Evolutionary conservation across 2,329 filamentous ascomycete species (phyloP), one percentile per base, ranked within the genome.

Genomic region (Clarireedia monteithiana): DNA sequence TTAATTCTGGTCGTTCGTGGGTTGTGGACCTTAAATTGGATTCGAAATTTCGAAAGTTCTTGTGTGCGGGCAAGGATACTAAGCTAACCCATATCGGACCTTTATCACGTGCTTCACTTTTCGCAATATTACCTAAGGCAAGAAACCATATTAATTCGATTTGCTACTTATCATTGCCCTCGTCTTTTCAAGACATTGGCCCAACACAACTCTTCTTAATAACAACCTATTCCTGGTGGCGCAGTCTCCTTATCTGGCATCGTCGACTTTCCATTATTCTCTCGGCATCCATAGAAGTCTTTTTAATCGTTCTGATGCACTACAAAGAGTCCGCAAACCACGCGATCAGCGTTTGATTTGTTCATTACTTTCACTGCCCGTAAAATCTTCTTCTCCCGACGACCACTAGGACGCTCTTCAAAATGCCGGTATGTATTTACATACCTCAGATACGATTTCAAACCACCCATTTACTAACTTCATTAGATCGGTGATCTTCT

Each of bases 401-500:
- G 30, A 34, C 15, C 26, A 53, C 55, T 45, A 53, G 30, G 48
- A 54, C 20, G 45, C 53, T 46, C 49, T 48, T 51, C 50, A 61
- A 38, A 17, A 67, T 67, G 65, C 64, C 65, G 46, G 65, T 67
- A 63, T 50, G 62, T 59, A 44, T 26, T 50, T 42, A 15, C 39
- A 24, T 26, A 5, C 47, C 52, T 23, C 48, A 44, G 4, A n/a
- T 50, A 34, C 24, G 36, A 38, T 20, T 30, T 27, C 53, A 45
- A 47, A 58, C 58, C 62, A 48, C 14, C 27, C 7, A 4, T 44
- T 15, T 59, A 60, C 57, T 66, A 46, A 65, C 51, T 63, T 64
- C 54, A 57, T 56, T 45, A 80, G 77, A 82, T 83, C 63, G 71
- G 75, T 59, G 79, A 82, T 60, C 72, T 83, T n/a, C 74, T 83